Conservation (phyloP, 108 stramenopile genomes). For the Discostella stelligeroides region DNA sequence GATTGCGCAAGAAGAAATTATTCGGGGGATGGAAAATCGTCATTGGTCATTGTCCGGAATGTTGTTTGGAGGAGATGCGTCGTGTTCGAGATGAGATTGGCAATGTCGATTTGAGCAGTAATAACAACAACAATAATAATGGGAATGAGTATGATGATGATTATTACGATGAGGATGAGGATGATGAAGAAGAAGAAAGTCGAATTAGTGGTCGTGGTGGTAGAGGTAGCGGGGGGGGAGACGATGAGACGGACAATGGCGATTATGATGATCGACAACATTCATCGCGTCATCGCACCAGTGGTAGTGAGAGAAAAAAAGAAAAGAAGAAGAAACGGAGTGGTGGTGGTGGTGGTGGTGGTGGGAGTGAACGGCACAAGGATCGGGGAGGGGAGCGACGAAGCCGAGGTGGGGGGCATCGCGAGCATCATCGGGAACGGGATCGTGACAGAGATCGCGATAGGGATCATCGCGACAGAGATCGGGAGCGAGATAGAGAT, state of each 20-base stretch:
- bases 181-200: neutral
- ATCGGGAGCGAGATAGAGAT: too few relatives aligned
- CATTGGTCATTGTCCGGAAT: constrained; percentile 43
- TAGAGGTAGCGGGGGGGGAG: too few relatives aligned
- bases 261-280: too few relatives aligned
- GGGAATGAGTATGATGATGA: neutral
- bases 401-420: too few relatives aligned
- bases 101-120: neutral
- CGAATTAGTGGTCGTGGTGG: too few relatives aligned
- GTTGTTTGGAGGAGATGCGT: constrained; percentile 41
- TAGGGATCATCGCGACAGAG: too few relatives aligned
- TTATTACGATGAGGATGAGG: neutral
- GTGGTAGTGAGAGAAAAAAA: neutral
- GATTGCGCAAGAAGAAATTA: constrained; percentile 44
- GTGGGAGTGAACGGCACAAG: constrained; percentile 1
- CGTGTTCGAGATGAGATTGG: constrained; percentile 38
- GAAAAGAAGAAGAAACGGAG: constrained; percentile 9
- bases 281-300: too few relatives aligned
- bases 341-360: too few relatives aligned
- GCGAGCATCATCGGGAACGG: too few relatives aligned
- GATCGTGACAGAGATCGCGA: too few relatives aligned
- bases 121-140: neutral
- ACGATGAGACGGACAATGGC: too few relatives aligned
- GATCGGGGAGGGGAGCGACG: neutral
- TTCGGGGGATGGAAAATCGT: constrained; percentile 41